These are phyloP conservation scores for Exophiala spinifera DNA, from an alignment of 2,329 filamentous ascomycete genomes.

Conservation along the genomic window DNA sequence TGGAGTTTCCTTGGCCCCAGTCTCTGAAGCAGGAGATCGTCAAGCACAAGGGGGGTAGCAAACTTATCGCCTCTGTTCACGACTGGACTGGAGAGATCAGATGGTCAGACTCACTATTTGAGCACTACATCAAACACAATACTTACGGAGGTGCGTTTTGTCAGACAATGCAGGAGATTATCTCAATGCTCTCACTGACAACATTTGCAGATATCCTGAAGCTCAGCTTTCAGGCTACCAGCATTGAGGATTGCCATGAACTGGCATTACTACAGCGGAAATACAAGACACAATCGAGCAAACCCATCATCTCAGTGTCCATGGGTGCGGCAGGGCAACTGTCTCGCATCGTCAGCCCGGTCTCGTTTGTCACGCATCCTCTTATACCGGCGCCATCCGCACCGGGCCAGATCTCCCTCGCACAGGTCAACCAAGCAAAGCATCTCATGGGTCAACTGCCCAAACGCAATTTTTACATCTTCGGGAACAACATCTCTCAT, in stretches of 20 bases:
- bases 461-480: conserved; percentile 50
- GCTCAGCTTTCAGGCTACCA: conserved; percentile 81
- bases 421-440: conserved; percentile 77
- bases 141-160: conserved; percentile 33
- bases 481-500: conserved; percentile 24
- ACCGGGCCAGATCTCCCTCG: conserved; percentile 78
- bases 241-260: conserved; percentile 83
- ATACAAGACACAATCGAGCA: conserved; percentile 65
- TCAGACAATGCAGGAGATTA: not conserved
- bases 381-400: conserved; percentile 79
- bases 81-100: conserved; percentile 82
- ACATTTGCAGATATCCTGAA: conserved; percentile 82
- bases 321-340: conserved; percentile 86
- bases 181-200: not conserved
- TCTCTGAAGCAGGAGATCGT: conserved; percentile 66
- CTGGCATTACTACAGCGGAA: conserved; percentile 82
- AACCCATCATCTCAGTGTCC: conserved; percentile 77
- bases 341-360: conserved; percentile 76
- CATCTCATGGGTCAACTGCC: conserved; percentile 77
- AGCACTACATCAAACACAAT: conserved; percentile 68
- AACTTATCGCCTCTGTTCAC: conserved; percentile 88
- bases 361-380: conserved; percentile 83
- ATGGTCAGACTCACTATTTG: conserved; percentile 72
- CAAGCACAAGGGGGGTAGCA: conserved; percentile 70
- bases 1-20: conserved; percentile 83